A percentile compares a stretch with the other conserved stretches of the same genome.
phyloP scores from a whole-genome alignment of 1,139 yeast genomes.

The Blastobotrys petasosporus region DNA sequence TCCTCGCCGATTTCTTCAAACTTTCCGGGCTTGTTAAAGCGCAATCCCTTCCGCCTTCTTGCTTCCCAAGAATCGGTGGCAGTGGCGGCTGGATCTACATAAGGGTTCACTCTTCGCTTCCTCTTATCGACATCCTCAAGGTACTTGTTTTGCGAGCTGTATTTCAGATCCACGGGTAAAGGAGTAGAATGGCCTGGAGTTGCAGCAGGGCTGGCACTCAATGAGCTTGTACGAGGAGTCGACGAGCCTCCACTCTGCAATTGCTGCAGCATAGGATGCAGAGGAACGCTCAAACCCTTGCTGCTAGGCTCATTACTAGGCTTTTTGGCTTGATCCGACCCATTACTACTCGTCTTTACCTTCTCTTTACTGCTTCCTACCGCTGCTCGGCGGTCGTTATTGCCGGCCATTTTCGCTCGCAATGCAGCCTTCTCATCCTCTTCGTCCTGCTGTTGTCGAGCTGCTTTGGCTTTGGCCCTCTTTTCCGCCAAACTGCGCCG shows the following conservation, averaged over 20 bases:
- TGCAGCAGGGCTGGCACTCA: no score
- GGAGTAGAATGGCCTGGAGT: no score
- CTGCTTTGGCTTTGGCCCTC: no score
- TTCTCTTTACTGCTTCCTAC: background rate
- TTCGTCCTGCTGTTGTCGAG: no score
- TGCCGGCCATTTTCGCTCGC: no score
- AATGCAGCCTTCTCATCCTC: no score
- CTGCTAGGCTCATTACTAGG: conserved; percentile 10
- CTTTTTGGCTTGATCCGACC: conserved; percentile 8
- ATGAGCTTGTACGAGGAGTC: background rate
- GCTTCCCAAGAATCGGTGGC: conserved; percentile 2
- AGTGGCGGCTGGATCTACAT: conserved; percentile 40
- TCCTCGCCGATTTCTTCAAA: conserved; percentile 52
- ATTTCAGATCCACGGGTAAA: background rate
- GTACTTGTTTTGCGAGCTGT: conserved; percentile 12
- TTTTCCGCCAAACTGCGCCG: no score
- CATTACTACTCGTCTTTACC: background rate
- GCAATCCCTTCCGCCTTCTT: conserved; percentile 38
- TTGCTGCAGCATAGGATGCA: conserved; percentile 52
- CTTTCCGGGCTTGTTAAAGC: conserved; percentile 56
- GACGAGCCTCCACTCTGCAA: background rate
- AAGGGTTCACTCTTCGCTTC: conserved; percentile 47
- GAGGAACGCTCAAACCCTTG: conserved; percentile 45
- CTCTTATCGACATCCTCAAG: conserved; percentile 6
- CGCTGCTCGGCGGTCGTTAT: no score